A percentile compares a stretch with the other conserved stretches of the same genome.
Conservation (phyloP, 169 alveolate species). For the Plasmodium gonderi region DNA sequence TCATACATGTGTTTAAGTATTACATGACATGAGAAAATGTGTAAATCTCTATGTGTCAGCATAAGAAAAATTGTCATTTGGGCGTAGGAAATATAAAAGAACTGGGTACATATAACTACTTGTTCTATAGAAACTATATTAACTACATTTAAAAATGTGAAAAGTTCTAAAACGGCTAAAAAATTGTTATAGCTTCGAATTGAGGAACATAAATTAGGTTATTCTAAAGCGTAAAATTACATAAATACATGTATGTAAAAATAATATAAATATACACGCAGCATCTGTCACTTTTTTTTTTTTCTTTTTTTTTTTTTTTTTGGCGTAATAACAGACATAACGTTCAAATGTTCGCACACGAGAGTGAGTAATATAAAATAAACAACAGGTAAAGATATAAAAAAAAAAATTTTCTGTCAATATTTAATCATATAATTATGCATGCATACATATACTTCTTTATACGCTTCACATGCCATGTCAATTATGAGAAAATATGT, state of each 20-base stretch:
- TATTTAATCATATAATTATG: background rate
- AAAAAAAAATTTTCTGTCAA: background rate
- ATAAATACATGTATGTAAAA: background rate
- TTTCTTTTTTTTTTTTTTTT: too few species aligned
- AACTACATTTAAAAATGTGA: background rate
- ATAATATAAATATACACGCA: background rate
- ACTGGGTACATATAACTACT: background rate
- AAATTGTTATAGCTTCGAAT: background rate
- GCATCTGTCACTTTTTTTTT: too few species aligned
- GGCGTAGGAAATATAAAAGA: background rate
- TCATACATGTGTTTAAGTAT: background rate
- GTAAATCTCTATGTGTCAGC: background rate
- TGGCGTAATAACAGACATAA: background rate
- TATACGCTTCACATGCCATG: background rate
- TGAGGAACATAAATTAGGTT: background rate
- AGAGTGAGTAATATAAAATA: background rate
- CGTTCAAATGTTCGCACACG: background rate
- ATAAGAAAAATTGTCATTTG: background rate
- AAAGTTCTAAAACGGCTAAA: too few species aligned
- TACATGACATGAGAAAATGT: background rate
- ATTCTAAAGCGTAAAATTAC: background rate
- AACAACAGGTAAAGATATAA: background rate
- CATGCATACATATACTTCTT: background rate
- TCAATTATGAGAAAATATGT: background rate
- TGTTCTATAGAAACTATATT: background rate